Base-by-base conservation (phyloP, 2,329 filamentous ascomycete genomes). In the Beauveria pseudobassiana region DNA sequence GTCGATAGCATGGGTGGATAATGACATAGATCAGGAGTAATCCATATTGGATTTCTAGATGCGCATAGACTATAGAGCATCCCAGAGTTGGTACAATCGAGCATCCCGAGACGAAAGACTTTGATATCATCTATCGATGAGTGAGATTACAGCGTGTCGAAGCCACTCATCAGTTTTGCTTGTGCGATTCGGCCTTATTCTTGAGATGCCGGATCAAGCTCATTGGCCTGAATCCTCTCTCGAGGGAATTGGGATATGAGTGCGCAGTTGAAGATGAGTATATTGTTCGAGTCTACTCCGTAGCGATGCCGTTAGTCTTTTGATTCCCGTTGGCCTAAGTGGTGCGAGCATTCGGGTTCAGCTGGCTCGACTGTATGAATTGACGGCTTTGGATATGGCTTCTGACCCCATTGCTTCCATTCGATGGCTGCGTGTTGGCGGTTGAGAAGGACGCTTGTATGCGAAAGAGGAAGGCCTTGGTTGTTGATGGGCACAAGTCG, bases 1-100 rank as follows among this genome's bases (percentile, higher is more conserved):
- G 89, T 73, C 80, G 73, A 71, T 81, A 71, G 64, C 51, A 30
- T 38, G 30, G 22, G 0, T 4, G 9, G 24, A 42, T 28, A 14
- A 16, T 26, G 18, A 40, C 3, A 49, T 42, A 26, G 26, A 61
- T 24, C 7, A 53, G 26, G 40, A 18, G 24, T 18, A 46, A 18
- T 22, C 9, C 18, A 34, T 38, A 5, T 14, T 38, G n/a, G 28
- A 51, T 7, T 52, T 40, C 12, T 40, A 46, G 14, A 30, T 49
- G 51, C 30, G 28, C n/a, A 61, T 61, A 61, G 59, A 61, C 22
- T 54, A 61, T 61, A 61, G 59, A 61, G 30, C 50, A 61, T 49
- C 20, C 18, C 14, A 49, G 38, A 52, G 24, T 43, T 59, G 22
- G 30, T 59, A 16, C n/a, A 51, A 60, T 49, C 26, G 9, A 46